phyloP scores from a whole-genome alignment of 768 basidiomycete species.

The Leccinum rimulosum region DNA sequence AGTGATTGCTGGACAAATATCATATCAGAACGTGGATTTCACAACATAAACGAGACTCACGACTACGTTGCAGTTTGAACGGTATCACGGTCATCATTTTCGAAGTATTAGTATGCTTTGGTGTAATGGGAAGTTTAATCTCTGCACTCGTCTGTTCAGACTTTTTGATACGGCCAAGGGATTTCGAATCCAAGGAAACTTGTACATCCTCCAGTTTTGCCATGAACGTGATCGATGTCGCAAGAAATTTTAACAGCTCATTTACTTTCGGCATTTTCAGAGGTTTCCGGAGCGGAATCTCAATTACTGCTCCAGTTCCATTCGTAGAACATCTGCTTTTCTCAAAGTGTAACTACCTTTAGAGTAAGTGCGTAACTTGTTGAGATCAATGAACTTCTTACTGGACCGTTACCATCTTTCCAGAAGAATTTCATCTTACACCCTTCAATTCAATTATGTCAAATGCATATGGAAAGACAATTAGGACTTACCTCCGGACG shows the following conservation, averaged over 20 bases:
- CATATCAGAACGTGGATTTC: no score
- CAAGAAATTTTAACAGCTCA: constrained; percentile 86
- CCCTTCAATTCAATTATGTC: constrained; percentile 36
- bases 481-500: constrained; percentile 54
- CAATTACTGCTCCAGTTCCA: constrained; percentile 71
- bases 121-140: constrained; percentile 50
- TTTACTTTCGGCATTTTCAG: constrained; percentile 71
- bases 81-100: constrained; percentile 43
- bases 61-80: constrained; percentile 40
- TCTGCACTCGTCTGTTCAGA: constrained; percentile 34
- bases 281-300: constrained; percentile 79
- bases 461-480: constrained; percentile 11
- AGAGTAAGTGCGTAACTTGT: not conserved
- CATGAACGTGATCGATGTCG: constrained; percentile 93
- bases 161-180: constrained; percentile 66
- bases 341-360: constrained; percentile 65
- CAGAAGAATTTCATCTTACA: constrained; percentile 94
- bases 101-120: constrained; percentile 49
- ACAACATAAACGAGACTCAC: not conserved
- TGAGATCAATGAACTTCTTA: constrained; percentile 39
- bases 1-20: no score
- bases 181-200: constrained; percentile 74
- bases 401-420: constrained; percentile 55
- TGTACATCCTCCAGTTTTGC: constrained; percentile 65
- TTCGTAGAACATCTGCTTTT: constrained; percentile 36